A percentile compares a stretch with the other conserved stretches of the same genome.
Evolutionary conservation across 148 eudicot genomes (phyloP).

Genomic region (Diospyros lotus): DNA sequence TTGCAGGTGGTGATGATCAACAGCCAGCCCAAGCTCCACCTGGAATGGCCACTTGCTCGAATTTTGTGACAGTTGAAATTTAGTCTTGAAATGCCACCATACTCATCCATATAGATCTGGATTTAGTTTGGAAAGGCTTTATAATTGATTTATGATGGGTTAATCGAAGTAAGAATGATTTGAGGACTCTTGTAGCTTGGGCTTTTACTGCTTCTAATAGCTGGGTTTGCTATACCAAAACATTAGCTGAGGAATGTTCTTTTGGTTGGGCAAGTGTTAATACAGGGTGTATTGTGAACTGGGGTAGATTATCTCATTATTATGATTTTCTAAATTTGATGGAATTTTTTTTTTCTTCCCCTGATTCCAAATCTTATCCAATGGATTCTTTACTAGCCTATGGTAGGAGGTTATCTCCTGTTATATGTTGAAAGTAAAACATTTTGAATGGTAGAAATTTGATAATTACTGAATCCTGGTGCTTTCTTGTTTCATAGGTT

Average conservation of each 20-base stretch:
- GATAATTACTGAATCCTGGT: background rate
- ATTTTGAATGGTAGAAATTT: background rate
- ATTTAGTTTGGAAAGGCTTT: background rate
- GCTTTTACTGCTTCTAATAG: background rate
- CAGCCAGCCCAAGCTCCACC: background rate
- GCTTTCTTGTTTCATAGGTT: conserved; percentile 37
- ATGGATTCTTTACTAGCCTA: background rate
- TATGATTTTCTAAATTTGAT: background rate
- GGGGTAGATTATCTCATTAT: background rate
- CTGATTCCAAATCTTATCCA: background rate
- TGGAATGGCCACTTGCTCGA: background rate
- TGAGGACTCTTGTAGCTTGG: background rate
- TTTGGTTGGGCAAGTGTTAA: background rate
- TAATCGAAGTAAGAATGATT: no score
- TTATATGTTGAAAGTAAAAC: background rate
- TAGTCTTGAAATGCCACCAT: background rate
- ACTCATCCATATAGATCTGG: background rate
- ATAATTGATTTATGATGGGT: background rate
- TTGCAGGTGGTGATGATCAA: background rate
- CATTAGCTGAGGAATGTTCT: no score
- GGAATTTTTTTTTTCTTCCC: background rate
- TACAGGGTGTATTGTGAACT: background rate
- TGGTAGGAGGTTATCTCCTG: background rate
- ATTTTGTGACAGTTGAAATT: background rate
- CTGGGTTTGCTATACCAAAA: background rate